Conservation (phyloP, 306 rosid species). For the Macrotyloma uniflorum region DNA sequence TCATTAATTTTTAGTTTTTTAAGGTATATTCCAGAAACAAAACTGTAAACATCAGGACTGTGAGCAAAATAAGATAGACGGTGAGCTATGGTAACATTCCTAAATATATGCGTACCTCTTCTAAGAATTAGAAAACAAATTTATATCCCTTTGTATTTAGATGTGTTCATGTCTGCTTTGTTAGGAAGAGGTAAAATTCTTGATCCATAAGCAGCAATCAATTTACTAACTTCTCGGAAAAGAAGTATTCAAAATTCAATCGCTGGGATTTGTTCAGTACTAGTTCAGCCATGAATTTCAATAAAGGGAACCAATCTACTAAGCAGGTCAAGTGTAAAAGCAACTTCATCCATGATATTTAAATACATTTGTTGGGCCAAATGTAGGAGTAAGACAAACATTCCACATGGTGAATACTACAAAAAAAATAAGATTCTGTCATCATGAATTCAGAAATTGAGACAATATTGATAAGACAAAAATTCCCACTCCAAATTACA, state of each 20-base stretch:
- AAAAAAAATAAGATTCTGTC: slow-evolving; percentile 43
- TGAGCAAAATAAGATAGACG: not conserved
- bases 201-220: slow-evolving; percentile 85
- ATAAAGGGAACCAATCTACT: slow-evolving; percentile 76
- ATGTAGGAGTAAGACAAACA: slow-evolving; percentile 75
- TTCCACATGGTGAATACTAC: slow-evolving; percentile 74
- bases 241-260: slow-evolving; percentile 82
- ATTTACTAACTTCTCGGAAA: slow-evolving; percentile 93
- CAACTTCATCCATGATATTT: slow-evolving; percentile 64
- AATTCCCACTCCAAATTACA: slow-evolving; percentile 27
- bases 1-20: not conserved
- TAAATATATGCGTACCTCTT: slow-evolving; percentile 59
- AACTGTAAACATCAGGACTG: not conserved
- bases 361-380: slow-evolving; percentile 71
- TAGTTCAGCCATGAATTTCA: slow-evolving; percentile 83
- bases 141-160: slow-evolving; percentile 90
- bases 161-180: slow-evolving; percentile 73
- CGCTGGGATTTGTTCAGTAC: slow-evolving; percentile 83
- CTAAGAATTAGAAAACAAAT: slow-evolving; percentile 76
- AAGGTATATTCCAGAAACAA: not conserved
- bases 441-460: slow-evolving; percentile 30
- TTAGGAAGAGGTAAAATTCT: slow-evolving; percentile 72
- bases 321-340: slow-evolving; percentile 76
- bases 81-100: not conserved
- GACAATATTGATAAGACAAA: slow-evolving; percentile 34